These are phyloP conservation scores for Taphrina flavorubra DNA, from an alignment of 1,139 yeast genomes.

Conservation along the genomic window DNA sequence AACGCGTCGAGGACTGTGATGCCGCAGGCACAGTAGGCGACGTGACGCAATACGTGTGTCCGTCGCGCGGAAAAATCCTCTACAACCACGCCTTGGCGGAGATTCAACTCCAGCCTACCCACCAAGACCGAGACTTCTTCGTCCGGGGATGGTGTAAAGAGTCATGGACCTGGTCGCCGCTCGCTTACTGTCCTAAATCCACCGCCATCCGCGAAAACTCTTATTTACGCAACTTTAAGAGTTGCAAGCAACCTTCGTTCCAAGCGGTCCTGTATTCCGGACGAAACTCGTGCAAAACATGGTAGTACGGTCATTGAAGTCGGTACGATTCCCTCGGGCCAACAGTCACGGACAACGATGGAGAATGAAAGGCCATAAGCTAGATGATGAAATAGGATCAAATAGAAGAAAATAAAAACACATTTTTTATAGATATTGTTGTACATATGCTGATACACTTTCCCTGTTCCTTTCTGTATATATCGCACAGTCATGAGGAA, in stretches of 20 bases:
- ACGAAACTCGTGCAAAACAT: background rate
- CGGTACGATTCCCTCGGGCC: too few relatives aligned
- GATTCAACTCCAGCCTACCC: background rate
- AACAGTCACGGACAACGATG: too few relatives aligned
- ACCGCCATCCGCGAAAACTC: background rate
- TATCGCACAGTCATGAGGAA: too few relatives aligned
- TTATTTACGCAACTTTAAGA: background rate
- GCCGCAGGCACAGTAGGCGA: background rate
- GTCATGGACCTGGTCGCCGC: background rate
- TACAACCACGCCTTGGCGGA: background rate
- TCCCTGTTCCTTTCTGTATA: too few relatives aligned
- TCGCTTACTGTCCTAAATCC: background rate
- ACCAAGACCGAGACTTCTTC: background rate
- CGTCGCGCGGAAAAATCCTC: background rate
- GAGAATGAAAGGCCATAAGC: background rate
- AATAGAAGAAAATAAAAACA: too few relatives aligned
- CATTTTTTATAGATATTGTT: background rate
- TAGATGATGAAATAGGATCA: background rate
- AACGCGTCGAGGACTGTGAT: background rate
- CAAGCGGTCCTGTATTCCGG: slow-evolving; percentile 1
- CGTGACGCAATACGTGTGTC: background rate
- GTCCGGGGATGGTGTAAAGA: background rate
- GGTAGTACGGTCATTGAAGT: too few relatives aligned
- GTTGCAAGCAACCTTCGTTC: background rate
- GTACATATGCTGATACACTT: background rate